Evolutionary conservation across 352 stramenopile genomes (phyloP), one percentile per base, ranked within the genome.

Genomic region (Pythium plurisporium): DNA sequence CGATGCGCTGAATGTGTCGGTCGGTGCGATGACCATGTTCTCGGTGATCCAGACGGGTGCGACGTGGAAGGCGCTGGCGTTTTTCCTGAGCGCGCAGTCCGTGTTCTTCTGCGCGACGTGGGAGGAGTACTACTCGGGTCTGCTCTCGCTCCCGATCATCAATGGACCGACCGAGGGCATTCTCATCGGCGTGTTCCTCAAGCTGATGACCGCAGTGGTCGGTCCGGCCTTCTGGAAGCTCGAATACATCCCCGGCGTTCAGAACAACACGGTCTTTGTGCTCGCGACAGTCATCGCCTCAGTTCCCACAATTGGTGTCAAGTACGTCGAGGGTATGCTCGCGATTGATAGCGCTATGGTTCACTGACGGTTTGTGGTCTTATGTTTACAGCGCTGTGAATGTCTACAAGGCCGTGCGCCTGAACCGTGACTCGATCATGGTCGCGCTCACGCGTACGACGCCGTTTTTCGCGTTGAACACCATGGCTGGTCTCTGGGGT

Each of bases 161-260:
- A 99, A 99, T 74, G 97, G 96, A 17, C 96, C 97, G 2, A 98
- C 79, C 12, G 96, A 99, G 70, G 97, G 97, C 55, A 87, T 99
- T 38, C 62, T 99, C 33, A 87, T 96, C 45, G 85, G 70, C 2
- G 73, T 91, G 43, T 69, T 64, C 20, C 42, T 95, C 6, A 91
- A 95, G 70, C 66, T 95, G 8, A 68, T 89, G 50, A 95, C 85
- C 17, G 76, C 82, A 0, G 36, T 56, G 0, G 56, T 87, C 20
- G 85, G 85, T 8, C 55, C 79, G 33, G 63, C 73, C 20, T 91
- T 95, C 44, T 95, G 85, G 85, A 78, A 67, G 17, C 41, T 74
- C 26, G 85, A 95, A 55, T 27, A 72, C 2, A 43, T 91, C 25
- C 45, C 72, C 2, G 85, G 81, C 33, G 60, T 88, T 48, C 81